Base-by-base conservation (phyloP, 106 monocot genomes). In the Xerophyta viscosa region DNA sequence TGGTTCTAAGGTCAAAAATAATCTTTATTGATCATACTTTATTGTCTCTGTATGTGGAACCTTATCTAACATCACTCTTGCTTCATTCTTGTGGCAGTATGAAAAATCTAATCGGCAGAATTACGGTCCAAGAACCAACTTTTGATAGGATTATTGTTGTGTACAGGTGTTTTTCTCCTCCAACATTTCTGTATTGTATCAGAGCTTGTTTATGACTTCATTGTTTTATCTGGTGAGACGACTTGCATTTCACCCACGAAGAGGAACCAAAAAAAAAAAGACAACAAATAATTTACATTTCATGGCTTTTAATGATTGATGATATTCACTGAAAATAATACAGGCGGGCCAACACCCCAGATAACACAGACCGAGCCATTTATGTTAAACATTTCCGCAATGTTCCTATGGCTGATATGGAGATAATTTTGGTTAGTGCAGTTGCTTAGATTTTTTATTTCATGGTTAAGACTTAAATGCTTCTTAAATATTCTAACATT, bases 341-440 rank as follows among this genome's bases (percentile, higher is more conserved):
- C 57, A 90, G 93, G 81, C 54, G 47, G 46, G 72, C 78, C 48
- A 53, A 61, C 57, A 50, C 60, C 26, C 58, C 77, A 20, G 72
- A 52, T 12, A 59, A 73, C n/a, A 59, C 52, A 62, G 84, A 78
- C 24, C 45, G 77, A 64, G 84, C 84, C 54, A 94, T 94, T n/a
- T 76, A 70, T 50, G 29, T 94, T 5, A 94, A 88, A 55, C 93
- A 94, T 66, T 94, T 94, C 52, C 81, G 74, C 56, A 78, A 88
- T 52, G 88, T 94, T 70, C 93, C 93, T 24, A 72, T 94, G 88
- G 93, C 93, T 37, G 93, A 94, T 62, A 94, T 94, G 93, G 93
- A 94, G 66, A 44, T 94, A 27, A 81, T 94, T 60, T 64, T 94
- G 82, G 93, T 94, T 37, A 66, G 65, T 56, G n/a, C 57, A 3